Evolutionary conservation across 768 basidiomycete species (phyloP), one percentile per base, ranked within the genome.

Genomic region (Holtermanniella nyarrowii): DNA sequence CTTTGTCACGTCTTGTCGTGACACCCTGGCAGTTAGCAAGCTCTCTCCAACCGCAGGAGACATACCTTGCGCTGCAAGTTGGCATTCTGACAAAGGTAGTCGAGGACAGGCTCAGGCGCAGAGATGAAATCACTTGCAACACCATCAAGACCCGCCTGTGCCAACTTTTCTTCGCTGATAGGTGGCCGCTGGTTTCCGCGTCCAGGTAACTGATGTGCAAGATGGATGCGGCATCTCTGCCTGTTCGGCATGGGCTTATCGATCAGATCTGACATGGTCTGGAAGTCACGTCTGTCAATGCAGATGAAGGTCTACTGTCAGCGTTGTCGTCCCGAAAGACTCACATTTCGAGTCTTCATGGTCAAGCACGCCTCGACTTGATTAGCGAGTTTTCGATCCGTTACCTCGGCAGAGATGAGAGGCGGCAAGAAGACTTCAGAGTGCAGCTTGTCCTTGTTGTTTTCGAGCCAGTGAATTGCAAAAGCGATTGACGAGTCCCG

Each of bases 401-500:
- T 80, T 13, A 93, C 78, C 18, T 74, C 81, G 40, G 88, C 73
- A 12, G 79, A 79, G 52, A 99, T 76, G 59, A 82, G 74, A 0
- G 89, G 81, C 14, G 95, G 93, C 69, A 90, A 86, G 53, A 85
- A 81, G n/a, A 96, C 81, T 49, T 82, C 77, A 78, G 82, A 82
- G 66, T 78, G 80, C 75, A 97, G 89, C 52, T 73, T 72, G 55
- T 77, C 45, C 44, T 74, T 76, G 62, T 90, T 82, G 12, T 61
- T 20, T 21, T 45, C 39, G 20, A 69, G 54, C 67, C 67, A 71
- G 12, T 65, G 54, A 14, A 71, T 52, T 12, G 61, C 51, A 40
- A 50, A 71, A 1, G 25, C 58, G 20, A 62, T 59, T 1, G 60
- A 62, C 4, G 57, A 55, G 60, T 90, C 84, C 76, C 77, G 78